Evolutionary conservation across 1,139 yeast species (phyloP), one percentile per base, ranked within the genome.

Genomic region (Yamadazyma siamensis): DNA sequence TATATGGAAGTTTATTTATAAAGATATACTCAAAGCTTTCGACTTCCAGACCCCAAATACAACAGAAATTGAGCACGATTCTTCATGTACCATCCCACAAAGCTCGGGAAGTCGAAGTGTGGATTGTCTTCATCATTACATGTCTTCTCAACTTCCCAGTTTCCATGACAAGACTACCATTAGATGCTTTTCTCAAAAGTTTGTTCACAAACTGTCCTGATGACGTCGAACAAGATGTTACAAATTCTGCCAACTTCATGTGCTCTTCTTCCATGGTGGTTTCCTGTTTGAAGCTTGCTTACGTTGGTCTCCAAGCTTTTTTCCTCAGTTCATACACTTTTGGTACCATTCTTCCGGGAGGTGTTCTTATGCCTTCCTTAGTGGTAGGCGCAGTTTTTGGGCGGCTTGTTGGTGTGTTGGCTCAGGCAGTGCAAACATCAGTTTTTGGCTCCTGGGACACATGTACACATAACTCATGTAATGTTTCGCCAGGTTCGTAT

Each of bases 331-430:
- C 71, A 15, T 52, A 76, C 16, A 75, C 83, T 0, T 75, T 75
- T 52, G 87, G 86, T 1, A 53, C 77, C 32, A 77, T 76, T 44
- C 59, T 79, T 3, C 86, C 87, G 0, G 73, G 80, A 27, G 87
- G 87, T 11, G 75, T 80, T 11, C 76, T 79, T 42, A 80, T 80
- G 9, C 87, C 87, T 2, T 73, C 82, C 1, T 75, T 80, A 79
- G 81, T 77, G 1, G 64, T 71, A 28, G 87, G 87, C 7, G 85
- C 85, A 0, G 54, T 78, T 8, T 75, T 74, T 56, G 87, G 87
- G 0, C 56, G 95, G 31, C 56, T 80, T 5, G 45, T 81, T 5
- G 95, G 95, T 0, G 64, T 80, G 2, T 28, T 78, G 2, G 67
- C 83, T 24, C 76, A 75, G 41, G 52, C 52, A 1, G 43, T 77